phyloP scores from a whole-genome alignment of 129 eudicot species.

The Glebionis coronaria region DNA sequence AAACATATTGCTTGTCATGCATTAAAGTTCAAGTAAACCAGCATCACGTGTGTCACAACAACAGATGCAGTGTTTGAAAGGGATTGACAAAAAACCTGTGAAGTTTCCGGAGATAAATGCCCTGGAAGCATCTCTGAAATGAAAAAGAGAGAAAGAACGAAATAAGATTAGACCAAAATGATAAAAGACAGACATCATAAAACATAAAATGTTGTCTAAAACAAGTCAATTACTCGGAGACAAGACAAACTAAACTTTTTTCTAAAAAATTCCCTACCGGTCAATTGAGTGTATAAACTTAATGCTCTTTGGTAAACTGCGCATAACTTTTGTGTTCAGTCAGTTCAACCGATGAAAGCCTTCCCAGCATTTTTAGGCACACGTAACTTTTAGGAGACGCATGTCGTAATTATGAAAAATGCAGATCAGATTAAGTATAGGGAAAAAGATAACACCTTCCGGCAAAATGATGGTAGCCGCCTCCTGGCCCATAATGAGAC shows the following conservation, averaged over 20 bases:
- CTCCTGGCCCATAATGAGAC: constrained; percentile 85
- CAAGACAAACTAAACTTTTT: not conserved
- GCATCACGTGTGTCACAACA: not conserved
- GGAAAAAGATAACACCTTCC: constrained; percentile 56
- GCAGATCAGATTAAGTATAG: not conserved
- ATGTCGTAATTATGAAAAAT: too few species aligned
- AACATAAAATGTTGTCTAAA: not conserved
- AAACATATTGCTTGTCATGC: too few species aligned
- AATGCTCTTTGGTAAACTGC: too few species aligned
- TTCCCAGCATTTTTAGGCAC: too few species aligned
- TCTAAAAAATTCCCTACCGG: too few species aligned
- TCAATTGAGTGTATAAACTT: too few species aligned
- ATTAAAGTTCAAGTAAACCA: too few species aligned
- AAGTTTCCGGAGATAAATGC: constrained; percentile 95
- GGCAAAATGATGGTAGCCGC: constrained; percentile 87
- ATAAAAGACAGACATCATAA: not conserved
- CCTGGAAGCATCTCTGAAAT: constrained; percentile 91
- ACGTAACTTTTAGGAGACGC: too few species aligned
- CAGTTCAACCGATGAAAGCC: too few species aligned
- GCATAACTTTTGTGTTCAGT: too few species aligned
- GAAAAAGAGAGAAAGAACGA: not conserved
- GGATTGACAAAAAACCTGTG: constrained; percentile 46
- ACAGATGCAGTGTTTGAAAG: not conserved
- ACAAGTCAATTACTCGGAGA: not conserved
- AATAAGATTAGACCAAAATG: not conserved